Percentiles rank a stretch among this genome's conserved stretches.
Evolutionary conservation across 306 rosid species (phyloP).

Genomic region (Geum urbanum): DNA sequence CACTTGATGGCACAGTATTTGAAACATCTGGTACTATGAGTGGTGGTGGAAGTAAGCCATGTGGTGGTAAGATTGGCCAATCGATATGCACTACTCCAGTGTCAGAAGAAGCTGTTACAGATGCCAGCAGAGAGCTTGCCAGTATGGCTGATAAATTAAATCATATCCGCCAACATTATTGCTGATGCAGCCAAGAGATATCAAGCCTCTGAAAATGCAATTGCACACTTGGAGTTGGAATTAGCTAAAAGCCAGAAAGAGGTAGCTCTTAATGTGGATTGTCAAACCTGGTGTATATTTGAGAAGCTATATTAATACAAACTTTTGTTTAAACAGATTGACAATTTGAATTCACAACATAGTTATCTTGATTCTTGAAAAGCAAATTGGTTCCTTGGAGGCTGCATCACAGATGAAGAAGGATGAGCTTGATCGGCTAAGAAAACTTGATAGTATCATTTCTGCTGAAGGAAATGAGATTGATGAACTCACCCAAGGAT

Average conservation of each 20-base stretch:
- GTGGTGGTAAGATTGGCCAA: constrained; percentile 92
- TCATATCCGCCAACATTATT: constrained; percentile 49
- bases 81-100: constrained; percentile 68
- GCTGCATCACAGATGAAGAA: constrained; percentile 62
- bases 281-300: constrained; percentile 4
- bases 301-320: constrained; percentile 6
- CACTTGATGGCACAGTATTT: constrained; percentile 84
- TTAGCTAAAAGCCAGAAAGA: constrained; percentile 78
- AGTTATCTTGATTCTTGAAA: constrained; percentile 78
- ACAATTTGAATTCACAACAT: constrained; percentile 67
- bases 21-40: constrained; percentile 93
- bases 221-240: constrained; percentile 64
- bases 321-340: constrained; percentile 48
- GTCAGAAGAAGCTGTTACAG: constrained; percentile 61
- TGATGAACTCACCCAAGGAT: constrained; percentile 54
- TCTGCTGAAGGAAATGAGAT: constrained; percentile 61
- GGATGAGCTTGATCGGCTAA: constrained; percentile 64
- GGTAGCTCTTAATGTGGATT: constrained; percentile 42
- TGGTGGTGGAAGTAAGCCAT: constrained; percentile 84
- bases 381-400: constrained; percentile 71
- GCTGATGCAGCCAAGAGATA: constrained; percentile 47
- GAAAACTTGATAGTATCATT: constrained; percentile 55
- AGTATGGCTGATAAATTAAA: constrained; percentile 42
- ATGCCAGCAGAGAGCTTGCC: constrained; percentile 62
- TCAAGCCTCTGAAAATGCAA: constrained; percentile 58